phyloP scores from a whole-genome alignment of 1,139 yeast species.

The Pichia sp. region DNA sequence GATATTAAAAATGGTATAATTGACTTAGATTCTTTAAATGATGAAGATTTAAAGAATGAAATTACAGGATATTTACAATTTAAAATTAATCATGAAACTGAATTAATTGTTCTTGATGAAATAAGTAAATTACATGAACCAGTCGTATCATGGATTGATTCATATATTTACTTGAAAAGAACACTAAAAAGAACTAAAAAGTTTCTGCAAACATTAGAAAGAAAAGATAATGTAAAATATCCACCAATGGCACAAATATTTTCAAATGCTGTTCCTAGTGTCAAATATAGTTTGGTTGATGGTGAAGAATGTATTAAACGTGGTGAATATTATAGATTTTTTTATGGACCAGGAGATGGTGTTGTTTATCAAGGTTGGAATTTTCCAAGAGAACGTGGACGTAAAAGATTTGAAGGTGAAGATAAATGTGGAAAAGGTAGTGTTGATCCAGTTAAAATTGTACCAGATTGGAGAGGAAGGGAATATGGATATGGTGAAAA shows the following conservation, averaged over 20 bases:
- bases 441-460: constrained; percentile 4
- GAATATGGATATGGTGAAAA: constrained; percentile 29
- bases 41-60: constrained; percentile 15
- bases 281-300: constrained; percentile 65
- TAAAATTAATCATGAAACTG: constrained; percentile 18
- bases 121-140: constrained; percentile 20
- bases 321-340: constrained; percentile 71
- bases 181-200: constrained; percentile 56
- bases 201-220: constrained; percentile 54
- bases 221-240: constrained; percentile 44
- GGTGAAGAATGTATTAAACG: constrained; percentile 55
- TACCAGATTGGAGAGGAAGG: constrained; percentile 12
- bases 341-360: constrained; percentile 90
- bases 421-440: constrained; percentile 6
- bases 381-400: constrained; percentile 60
- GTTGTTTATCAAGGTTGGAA: constrained; percentile 80
- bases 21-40: constrained; percentile 3
- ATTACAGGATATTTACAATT: constrained; percentile 15
- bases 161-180: constrained; percentile 56
- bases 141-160: constrained; percentile 46
- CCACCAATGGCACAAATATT: constrained; percentile 83
- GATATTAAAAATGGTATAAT: constrained; percentile 10
- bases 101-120: constrained; percentile 16
- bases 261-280: constrained; percentile 79
- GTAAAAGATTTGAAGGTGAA: constrained; percentile 5